A percentile compares a stretch with the other conserved stretches of the same genome.
phyloP scores from a whole-genome alignment of 352 stramenopile genomes.

The Phytophthora crassamura region DNA sequence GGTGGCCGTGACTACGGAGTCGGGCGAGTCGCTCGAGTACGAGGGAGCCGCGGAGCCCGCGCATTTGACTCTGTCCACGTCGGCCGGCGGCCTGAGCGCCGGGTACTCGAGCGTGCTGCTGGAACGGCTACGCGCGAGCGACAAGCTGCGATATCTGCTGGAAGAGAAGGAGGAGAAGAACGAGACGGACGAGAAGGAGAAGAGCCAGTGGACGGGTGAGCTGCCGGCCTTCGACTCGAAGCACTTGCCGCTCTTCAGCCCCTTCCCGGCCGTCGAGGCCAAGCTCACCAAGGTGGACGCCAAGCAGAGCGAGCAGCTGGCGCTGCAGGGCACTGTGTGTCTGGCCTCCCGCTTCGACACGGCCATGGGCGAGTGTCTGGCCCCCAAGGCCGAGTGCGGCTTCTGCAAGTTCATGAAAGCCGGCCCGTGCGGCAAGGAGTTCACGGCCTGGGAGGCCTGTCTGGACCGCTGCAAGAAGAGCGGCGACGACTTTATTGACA shows the following conservation, averaged over 20 bases:
- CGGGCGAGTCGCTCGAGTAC: slow-evolving; percentile 69
- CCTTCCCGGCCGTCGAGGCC: slow-evolving; percentile 65
- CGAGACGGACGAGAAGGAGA: slow-evolving; percentile 16
- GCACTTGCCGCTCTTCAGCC: slow-evolving; percentile 81
- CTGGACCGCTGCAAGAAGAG: slow-evolving; percentile 77
- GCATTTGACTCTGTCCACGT: slow-evolving; percentile 69
- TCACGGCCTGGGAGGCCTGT: slow-evolving; percentile 86
- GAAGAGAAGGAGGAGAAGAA: slow-evolving; percentile 32
- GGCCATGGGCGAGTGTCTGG: slow-evolving; percentile 52
- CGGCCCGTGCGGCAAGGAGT: slow-evolving; percentile 80
- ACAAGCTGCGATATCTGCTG: slow-evolving; percentile 63
- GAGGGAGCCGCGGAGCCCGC: slow-evolving; percentile 47
- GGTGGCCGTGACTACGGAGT: slow-evolving; percentile 67
- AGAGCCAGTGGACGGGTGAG: slow-evolving; percentile 60
- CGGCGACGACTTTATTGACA: slow-evolving; percentile 81
- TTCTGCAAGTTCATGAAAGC: slow-evolving; percentile 94
- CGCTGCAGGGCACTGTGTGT: slow-evolving; percentile 71
- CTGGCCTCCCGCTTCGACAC: slow-evolving; percentile 71
- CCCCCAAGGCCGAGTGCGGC: slow-evolving; percentile 83
- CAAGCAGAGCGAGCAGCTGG: slow-evolving; percentile 34
- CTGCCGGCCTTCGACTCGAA: slow-evolving; percentile 74
- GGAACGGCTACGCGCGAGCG: slow-evolving; percentile 72
- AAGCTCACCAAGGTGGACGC: slow-evolving; percentile 39
- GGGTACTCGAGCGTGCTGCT: slow-evolving; percentile 80
- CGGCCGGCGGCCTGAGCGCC: slow-evolving; percentile 50